Evolutionary conservation across 305 asterid genomes (phyloP), one percentile per base, ranked within the genome.

Genomic region (Ilex paraguariensis): DNA sequence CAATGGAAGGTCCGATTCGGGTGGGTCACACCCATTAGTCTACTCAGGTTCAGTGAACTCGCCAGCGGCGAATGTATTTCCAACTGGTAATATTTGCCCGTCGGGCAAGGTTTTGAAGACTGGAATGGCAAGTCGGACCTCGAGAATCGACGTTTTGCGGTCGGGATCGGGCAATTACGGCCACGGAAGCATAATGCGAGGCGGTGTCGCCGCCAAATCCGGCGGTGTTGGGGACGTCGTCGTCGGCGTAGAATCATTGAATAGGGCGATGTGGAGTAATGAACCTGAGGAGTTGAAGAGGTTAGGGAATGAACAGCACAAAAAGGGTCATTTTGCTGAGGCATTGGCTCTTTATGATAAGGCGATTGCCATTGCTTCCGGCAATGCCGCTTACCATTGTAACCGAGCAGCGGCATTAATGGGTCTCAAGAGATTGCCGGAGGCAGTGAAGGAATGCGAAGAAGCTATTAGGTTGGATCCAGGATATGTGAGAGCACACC

Each of bases 121-220:
- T 42, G 96, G 90, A 14, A 77, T 81, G 86, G 66, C 82, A 21
- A 75, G 60, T 44, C 75, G 77, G 64, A 42, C 73, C 16, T 56
- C 84, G 17, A 89, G 76, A 69, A 72, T 83, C 15, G 97, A 92
- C 15, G 81, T 87, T 3, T 73, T 92, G 63, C 86, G 97, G 3
- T 73, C 86, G 3, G 94, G 97, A 0, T 63, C 73, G 1, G 89
- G 63, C 17, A 79, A 84, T 69, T 92, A 92, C 60, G 98, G 98
- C 59, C 95, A 90, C 14, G 98, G 97, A 9, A 92, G 97, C 73
- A 85, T 92, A 77, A 81, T 92, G 77, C 85, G 96, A 46, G 88
- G 88, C 2, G 88, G 87, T n/a, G 16, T 57, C 12, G 76, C 68
- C 11, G 62, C 76, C 3, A 85, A 81, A 54, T 56, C 79, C 11